Base-by-base conservation (phyloP, 2,329 filamentous ascomycete genomes). In the Harringtonia lauricola region DNA sequence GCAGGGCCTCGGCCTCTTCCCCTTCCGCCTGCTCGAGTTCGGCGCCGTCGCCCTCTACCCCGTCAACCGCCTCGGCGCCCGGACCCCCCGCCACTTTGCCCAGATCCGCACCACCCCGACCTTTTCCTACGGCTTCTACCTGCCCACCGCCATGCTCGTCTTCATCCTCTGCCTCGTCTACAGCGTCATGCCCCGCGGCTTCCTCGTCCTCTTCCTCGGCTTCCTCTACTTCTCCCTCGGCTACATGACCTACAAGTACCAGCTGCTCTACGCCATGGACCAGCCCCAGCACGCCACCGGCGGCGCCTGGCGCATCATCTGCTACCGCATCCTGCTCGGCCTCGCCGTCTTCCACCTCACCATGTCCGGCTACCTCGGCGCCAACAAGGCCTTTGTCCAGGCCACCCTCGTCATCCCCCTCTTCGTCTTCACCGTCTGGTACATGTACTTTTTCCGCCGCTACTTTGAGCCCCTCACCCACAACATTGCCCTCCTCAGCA, bases 111-210 rank as follows among this genome's bases (percentile, higher is more conserved):
- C 84, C 47, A 89, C 94, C 1, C 86, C 88, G 0, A 70, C 83
- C 10, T 98, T 98, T 64, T 90, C 86, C 60, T 98, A 98, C 55
- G 92, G 92, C 19, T 95, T 95, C 63, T 96, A 88, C 55, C 74
- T 98, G 8, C 92, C 92, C 0, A 94, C 92, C 19, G 87, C 90
- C 0, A 76, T 98, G 45, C 75, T 98, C 12, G 80, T 96, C 15
- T 90, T 95, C 63, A 94, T 96, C 56, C 83, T 98, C 26, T 96
- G 92, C 56, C 74, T 95, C 34, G 89, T 96, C 8, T 98, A 98
- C 69, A 94, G 86, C 57, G 81, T 95, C 17, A 71, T 96, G 13
- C 79, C 79, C 1, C 74, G 75, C 39, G 92, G 89, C 0, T 94
- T 82, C 66, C 71, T 84, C 42, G 83, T 96, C 13, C 75, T 95